phyloP scores from a whole-genome alignment of 2,329 filamentous ascomycete species.

The Daldinia eschscholtzii region DNA sequence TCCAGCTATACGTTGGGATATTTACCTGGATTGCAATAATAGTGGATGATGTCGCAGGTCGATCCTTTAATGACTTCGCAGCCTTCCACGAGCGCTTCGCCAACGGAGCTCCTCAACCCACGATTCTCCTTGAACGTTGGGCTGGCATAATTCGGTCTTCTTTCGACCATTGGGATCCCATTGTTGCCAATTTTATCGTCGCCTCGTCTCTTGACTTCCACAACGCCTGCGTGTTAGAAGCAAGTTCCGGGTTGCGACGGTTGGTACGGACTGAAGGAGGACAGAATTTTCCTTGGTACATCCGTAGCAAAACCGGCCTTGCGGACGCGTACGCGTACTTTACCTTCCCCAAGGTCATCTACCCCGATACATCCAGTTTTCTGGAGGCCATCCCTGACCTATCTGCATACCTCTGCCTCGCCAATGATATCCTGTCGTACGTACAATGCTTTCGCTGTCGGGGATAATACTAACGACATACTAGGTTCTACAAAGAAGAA shows the following conservation, averaged over 20 bases:
- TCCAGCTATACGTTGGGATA: slow-evolving; percentile 52
- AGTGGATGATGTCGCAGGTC: slow-evolving; percentile 49
- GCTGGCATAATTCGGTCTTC: slow-evolving; percentile 42
- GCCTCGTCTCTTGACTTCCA: slow-evolving; percentile 50
- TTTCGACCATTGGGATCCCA: slow-evolving; percentile 46
- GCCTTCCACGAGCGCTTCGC: slow-evolving; percentile 47
- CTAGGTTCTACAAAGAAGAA: slow-evolving; percentile 52
- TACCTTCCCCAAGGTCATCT: slow-evolving; percentile 47
- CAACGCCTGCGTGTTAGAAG: slow-evolving; percentile 49
- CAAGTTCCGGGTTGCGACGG: slow-evolving; percentile 36
- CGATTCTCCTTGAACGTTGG: slow-evolving; percentile 43
- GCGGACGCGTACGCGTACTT: slow-evolving; percentile 49
- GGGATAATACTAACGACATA: neutral
- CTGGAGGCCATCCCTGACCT: slow-evolving; percentile 50
- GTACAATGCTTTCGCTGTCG: neutral
- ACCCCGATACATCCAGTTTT: slow-evolving; percentile 47
- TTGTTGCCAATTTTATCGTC: slow-evolving; percentile 49
- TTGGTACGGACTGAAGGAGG: slow-evolving; percentile 42
- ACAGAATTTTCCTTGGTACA: slow-evolving; percentile 47
- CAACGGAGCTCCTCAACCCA: slow-evolving; percentile 41
- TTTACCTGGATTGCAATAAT: slow-evolving; percentile 51
- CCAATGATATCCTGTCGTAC: slow-evolving; percentile 51
- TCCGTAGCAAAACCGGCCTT: slow-evolving; percentile 49
- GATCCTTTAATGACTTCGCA: slow-evolving; percentile 40
- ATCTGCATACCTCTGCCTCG: slow-evolving; percentile 46